Percentiles rank a stretch among this genome's conserved stretches.
phyloP scores from a whole-genome alignment of 2,329 filamentous ascomycete species.

The Beauveria scarabaeidicola region DNA sequence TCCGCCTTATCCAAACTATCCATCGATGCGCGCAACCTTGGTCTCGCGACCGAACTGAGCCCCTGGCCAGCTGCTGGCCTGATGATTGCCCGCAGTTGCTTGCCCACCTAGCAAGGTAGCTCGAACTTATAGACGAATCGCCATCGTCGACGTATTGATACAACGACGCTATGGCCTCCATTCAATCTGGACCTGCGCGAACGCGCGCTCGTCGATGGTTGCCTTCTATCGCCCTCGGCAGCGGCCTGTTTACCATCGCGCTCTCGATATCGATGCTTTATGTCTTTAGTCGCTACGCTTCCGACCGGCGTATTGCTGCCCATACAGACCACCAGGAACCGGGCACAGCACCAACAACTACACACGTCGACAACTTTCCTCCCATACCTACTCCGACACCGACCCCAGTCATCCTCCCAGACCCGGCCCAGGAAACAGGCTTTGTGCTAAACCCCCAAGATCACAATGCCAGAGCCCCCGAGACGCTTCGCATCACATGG shows the following conservation, averaged over 20 bases:
- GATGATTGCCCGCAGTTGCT: neutral
- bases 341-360: neutral
- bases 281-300: neutral
- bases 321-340: neutral
- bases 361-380: neutral
- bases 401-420: neutral
- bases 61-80: neutral
- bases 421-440: slow-evolving; percentile 1
- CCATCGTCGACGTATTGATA: neutral
- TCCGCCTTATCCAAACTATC: neutral
- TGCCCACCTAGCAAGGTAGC: neutral
- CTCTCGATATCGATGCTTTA: slow-evolving; percentile 2
- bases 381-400: neutral
- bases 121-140: neutral
- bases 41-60: neutral
- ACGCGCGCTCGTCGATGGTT: neutral
- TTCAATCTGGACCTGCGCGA: neutral
- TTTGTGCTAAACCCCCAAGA: slow-evolving; percentile 31
- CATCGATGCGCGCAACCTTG: neutral
- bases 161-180: neutral
- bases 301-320: neutral
- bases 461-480: slow-evolving; percentile 28
- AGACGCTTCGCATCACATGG: slow-evolving; percentile 28
- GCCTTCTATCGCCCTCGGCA: neutral
- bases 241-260: slow-evolving; percentile 1